Percentiles rank a stretch among this genome's conserved stretches.
These are phyloP conservation scores for Hypoxylon sp. DNA, from an alignment of 2,329 filamentous ascomycete species.

Conservation along the genomic window DNA sequence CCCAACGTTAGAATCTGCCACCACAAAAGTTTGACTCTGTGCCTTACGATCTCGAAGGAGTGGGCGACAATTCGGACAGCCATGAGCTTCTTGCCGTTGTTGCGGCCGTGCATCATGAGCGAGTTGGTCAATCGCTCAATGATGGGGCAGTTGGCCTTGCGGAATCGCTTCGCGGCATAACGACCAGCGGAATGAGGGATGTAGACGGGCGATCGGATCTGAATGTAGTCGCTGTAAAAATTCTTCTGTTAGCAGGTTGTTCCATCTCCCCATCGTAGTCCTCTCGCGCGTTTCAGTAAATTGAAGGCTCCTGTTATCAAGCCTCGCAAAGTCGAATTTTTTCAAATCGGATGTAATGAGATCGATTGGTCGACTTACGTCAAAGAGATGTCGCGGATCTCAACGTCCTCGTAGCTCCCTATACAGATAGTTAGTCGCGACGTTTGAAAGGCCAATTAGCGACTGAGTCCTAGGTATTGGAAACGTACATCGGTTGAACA, in stretches of 20 bases:
- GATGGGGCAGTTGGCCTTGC: slow-evolving; percentile 99
- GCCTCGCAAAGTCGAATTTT: slow-evolving; percentile 10
- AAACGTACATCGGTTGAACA: slow-evolving; percentile 75
- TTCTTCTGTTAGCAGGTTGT: slow-evolving; percentile 55
- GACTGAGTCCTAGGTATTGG: slow-evolving; percentile 20
- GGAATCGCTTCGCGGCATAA: slow-evolving; percentile 99
- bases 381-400: slow-evolving; percentile 99
- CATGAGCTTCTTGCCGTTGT: slow-evolving; percentile 99
- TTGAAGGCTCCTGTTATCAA: slow-evolving; percentile 3
- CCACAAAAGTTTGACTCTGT: slow-evolving; percentile 22
- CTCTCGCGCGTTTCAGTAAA: slow-evolving; percentile 10
- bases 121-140: slow-evolving; percentile 99
- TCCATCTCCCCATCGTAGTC: slow-evolving; percentile 41
- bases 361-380: slow-evolving; percentile 79
- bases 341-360: slow-evolving; percentile 32
- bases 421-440: slow-evolving; percentile 41
- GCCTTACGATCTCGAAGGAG: slow-evolving; percentile 97
- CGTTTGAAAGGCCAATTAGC: slow-evolving; percentile 43
- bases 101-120: slow-evolving; percentile 99
- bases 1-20: slow-evolving; percentile 42
- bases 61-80: slow-evolving; percentile 99
- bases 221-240: slow-evolving; percentile 92
- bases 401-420: slow-evolving; percentile 93
- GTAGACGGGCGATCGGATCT: slow-evolving; percentile 99
- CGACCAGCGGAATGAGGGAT: slow-evolving; percentile 98